Evolutionary conservation across 805 yeast genomes (phyloP), one percentile per base, ranked within the genome.

Genomic region (Kluyveromyces siamensis): DNA sequence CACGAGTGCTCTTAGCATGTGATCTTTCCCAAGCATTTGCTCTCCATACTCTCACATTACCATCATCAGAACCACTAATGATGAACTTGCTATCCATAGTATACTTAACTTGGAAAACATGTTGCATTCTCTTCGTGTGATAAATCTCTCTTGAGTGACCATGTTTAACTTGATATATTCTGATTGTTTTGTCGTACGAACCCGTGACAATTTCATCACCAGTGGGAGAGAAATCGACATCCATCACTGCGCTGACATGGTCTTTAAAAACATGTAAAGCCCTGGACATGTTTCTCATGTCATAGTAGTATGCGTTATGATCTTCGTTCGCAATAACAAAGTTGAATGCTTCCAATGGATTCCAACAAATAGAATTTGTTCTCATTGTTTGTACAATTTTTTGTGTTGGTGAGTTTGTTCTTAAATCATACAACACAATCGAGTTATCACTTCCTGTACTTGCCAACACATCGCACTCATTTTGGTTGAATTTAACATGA

Each of bases 61-160:
- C 95, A 66, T 93, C 99, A 67, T 93, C 99, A 1, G 96, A 87
- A 17, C 97, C 99, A 50, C 88, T 80, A 46, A 90, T 69, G 36
- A 93, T 79, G 68, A 88, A 93, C 61, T 83, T 81, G 48, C 95
- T 77, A 68, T 93, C 99, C 79, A 88, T 88, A 8, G 96, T 79
- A 67, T 75, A 95, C 54, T 83, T 81, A 39, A 84, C 87, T 49
- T 85, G 77, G 67, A 89, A 87, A 10, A 93, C 86, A 51, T 91
- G 83, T 71, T 93, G 99, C 99, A 93, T 93, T 64, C 99, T 79
- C 72, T 88, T 89, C 13, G 99, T 93, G 61, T 93, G 99, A 66
- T 93, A 93, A 41, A 95, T 77, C 60, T 93, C 99, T 53, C 97
- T 76, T 6, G 96, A 86, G 67, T 91, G 98, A 37, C 99, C 98